Conservation (phyloP, 441 rosid genomes). For the Raphanus hybrid region DNA sequence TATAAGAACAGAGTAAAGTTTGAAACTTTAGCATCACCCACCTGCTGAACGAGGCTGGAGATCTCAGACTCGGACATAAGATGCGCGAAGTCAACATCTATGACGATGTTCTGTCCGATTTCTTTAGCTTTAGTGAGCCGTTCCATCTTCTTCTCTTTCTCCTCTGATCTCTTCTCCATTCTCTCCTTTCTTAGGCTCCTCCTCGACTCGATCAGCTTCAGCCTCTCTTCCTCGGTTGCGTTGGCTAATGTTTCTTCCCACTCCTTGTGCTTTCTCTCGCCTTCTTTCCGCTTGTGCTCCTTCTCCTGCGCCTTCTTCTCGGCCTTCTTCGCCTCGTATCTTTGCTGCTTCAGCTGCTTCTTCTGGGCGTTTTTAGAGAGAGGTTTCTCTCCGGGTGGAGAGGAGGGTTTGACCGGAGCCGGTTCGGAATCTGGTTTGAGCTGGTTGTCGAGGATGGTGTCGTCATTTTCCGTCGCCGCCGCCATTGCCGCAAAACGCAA, state of each 20-base stretch:
- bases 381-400: slow-evolving; percentile 28
- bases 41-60: too few species aligned
- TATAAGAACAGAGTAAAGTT: too few species aligned
- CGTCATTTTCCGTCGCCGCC: slow-evolving; percentile 44
- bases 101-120: too few species aligned
- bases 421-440: slow-evolving; percentile 24
- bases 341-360: slow-evolving; percentile 78
- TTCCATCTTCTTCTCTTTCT: too few species aligned
- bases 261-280: slow-evolving; percentile 74
- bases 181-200: too few species aligned
- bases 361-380: slow-evolving; percentile 80
- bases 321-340: slow-evolving; percentile 75
- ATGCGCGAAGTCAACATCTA: too few species aligned
- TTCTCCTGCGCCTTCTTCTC: slow-evolving; percentile 82
- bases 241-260: slow-evolving; percentile 67
- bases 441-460: slow-evolving; percentile 28
- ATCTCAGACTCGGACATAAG: too few species aligned
- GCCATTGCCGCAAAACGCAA: slow-evolving; percentile 36
- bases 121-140: too few species aligned
- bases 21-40: too few species aligned
- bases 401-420: neutral
- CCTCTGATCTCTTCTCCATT: too few species aligned
- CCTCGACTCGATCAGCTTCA: too few species aligned
- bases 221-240: too few species aligned
- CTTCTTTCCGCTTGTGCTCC: slow-evolving; percentile 70